phyloP scores from a whole-genome alignment of 495 filamentous ascomycete species.

The Annulohypoxylon bovei region DNA sequence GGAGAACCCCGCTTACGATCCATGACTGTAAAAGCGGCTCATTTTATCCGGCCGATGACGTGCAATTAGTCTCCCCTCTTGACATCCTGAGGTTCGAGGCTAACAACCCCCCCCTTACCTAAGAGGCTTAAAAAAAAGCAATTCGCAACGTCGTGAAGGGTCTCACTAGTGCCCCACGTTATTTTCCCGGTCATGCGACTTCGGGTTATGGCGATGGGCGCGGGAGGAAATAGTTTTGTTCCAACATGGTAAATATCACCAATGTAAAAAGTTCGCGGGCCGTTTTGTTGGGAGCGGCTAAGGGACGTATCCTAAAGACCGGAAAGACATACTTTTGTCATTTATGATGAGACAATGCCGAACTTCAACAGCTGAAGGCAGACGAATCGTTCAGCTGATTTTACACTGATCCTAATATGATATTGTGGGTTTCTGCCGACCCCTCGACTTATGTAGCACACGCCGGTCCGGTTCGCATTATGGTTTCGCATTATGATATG shows the following conservation, averaged over 20 bases:
- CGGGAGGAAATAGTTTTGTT: slow-evolving; percentile 6
- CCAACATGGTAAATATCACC: slow-evolving; percentile 5
- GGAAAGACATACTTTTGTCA: slow-evolving; percentile 26
- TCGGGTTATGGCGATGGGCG: slow-evolving; percentile 19
- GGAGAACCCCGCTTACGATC: neutral
- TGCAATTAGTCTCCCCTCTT: neutral
- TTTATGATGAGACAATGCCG: slow-evolving; percentile 27
- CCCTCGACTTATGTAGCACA: slow-evolving; percentile 21
- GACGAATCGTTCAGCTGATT: slow-evolving; percentile 14
- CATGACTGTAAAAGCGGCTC: neutral
- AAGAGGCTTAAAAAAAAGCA: slow-evolving; percentile 16
- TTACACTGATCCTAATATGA: slow-evolving; percentile 1
- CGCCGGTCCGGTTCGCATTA: slow-evolving; percentile 5
- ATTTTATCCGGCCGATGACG: slow-evolving; percentile 5
- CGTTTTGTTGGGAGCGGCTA: slow-evolving; percentile 8
- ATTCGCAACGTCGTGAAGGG: neutral
- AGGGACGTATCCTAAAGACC: neutral
- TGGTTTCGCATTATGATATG: slow-evolving; percentile 14
- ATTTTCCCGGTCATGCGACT: slow-evolving; percentile 12
- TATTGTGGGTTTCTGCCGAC: slow-evolving; percentile 3
- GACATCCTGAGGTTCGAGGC: slow-evolving; percentile 5
- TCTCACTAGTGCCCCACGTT: slow-evolving; percentile 12
- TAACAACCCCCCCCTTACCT: slow-evolving; percentile 1
- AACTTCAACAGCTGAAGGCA: neutral
- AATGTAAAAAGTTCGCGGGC: slow-evolving; percentile 6